These are phyloP conservation scores for Petunia hybrid DNA, from an alignment of 305 asterid genomes.

Conservation along the genomic window DNA sequence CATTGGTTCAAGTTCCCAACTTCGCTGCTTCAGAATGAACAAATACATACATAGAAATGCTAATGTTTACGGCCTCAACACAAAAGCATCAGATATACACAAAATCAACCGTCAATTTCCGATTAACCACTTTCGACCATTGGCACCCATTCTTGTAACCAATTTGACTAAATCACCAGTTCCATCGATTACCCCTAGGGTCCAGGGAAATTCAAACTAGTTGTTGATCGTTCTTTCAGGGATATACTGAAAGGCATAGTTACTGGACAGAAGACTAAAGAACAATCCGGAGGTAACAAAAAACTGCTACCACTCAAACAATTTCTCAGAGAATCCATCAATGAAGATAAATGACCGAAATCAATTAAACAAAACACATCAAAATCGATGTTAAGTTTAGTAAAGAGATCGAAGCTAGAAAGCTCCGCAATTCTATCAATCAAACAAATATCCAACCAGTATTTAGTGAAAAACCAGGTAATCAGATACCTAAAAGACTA, in stretches of 20 bases:
- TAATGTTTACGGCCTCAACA: background rate
- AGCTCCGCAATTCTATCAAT: background rate
- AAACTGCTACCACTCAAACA: background rate
- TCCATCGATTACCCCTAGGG: background rate
- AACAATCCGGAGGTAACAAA: background rate
- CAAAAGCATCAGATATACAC: background rate
- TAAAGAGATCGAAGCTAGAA: background rate
- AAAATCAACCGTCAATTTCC: background rate
- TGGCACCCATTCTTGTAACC: background rate
- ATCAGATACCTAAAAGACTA: background rate
- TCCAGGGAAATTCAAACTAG: background rate
- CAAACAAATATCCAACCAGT: background rate
- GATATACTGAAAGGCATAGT: too few relatives aligned
- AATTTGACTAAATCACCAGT: background rate
- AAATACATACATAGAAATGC: background rate
- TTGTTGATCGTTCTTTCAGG: background rate
- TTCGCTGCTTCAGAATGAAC: background rate
- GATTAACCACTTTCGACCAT: background rate
- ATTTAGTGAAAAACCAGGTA: background rate
- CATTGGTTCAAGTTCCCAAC: background rate
- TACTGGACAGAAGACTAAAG: too few relatives aligned
- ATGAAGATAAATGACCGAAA: background rate
- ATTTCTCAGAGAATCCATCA: background rate
- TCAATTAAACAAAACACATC: background rate
- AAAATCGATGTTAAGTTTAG: background rate